A percentile compares a stretch with the other conserved stretches of the same genome.
These are phyloP conservation scores for Schizosaccharomyces versatilis DNA, from an alignment of 1,139 yeast genomes.

Conservation along the genomic window DNA sequence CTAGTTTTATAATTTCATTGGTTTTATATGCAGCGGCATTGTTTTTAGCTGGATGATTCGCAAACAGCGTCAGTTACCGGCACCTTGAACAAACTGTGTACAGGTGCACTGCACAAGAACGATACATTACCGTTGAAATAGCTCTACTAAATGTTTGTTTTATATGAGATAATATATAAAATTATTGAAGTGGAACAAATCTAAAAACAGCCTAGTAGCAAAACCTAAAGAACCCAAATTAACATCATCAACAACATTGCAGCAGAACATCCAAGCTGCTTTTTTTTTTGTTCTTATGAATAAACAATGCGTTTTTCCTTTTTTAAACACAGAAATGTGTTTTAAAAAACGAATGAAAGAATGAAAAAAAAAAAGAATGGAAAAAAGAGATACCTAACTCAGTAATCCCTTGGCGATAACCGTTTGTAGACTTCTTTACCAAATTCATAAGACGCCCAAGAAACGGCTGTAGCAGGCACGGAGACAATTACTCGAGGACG, in stretches of 20 bases:
- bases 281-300: not conserved
- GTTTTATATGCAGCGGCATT: not conserved
- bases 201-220: not conserved
- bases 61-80: not conserved
- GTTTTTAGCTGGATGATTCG: not conserved
- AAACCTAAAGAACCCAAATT: not conserved
- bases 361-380: conserved; percentile 6
- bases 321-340: too few relatives aligned
- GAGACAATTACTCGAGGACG: conserved; percentile 81
- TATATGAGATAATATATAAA: not conserved
- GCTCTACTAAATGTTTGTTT: not conserved
- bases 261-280: not conserved
- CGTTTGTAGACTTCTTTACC: conserved; percentile 5
- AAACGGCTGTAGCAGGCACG: conserved; percentile 90
- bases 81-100: too few relatives aligned
- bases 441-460: conserved; percentile 87
- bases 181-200: not conserved
- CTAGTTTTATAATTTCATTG: not conserved
- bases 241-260: not conserved
- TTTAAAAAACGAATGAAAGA: not conserved
- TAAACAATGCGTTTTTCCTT: not conserved
- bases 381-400: conserved; percentile 1
- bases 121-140: too few relatives aligned
- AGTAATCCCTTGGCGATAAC: not conserved
- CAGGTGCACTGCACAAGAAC: too few relatives aligned